Evolutionary conservation across 2,329 filamentous ascomycete species (phyloP), one percentile per base, ranked within the genome.

Genomic region (Cordyceps farinosa): DNA sequence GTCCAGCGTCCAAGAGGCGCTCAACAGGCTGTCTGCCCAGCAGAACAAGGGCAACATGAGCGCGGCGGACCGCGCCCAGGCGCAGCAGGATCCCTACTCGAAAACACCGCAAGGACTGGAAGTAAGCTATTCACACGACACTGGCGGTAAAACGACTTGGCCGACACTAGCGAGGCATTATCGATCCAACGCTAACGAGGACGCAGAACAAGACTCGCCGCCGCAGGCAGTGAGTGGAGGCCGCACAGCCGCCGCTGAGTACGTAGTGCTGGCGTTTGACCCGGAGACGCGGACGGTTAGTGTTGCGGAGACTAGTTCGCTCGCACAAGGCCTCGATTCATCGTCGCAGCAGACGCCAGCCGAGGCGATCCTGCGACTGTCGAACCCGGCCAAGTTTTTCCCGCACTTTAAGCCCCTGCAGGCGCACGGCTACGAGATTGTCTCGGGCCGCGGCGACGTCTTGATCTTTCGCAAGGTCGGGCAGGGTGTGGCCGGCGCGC

Each of bases 201-300:
- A 61, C 51, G 47, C 53, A 58, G 61, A 58, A 34, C 42, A 51
- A 65, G 52, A 47, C 40, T 4, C 44, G 27, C 22, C 61, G 17
- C 27, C 60, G 60, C 60, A 54, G 44, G 27, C 51, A 42, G 44
- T 62, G 27, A 50, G 52, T 40, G 60, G 17, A 27, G 61, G 63
- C 3, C 56, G 53, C 15, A 58, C 62, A 8, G 64, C 67, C 6
- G 58, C 67, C 8, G 60, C 63, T 1, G 63, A 65, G 3, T 90
- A 90, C 78, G 90, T 85, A 71, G 82, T 90, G 40, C 78, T 91
- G 6, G 87, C 85, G 1, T 90, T 87, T 68, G 86, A 90, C 67
- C 78, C 84, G 1, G 78, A 77, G 9, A 86, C 81, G 67, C 80
- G 87, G 67, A 77, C 76, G 13, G 79, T 91, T 68, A 82, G 78